Evolutionary conservation across 106 monocot species (phyloP).

Genomic region (Hemerocallis citrina): DNA sequence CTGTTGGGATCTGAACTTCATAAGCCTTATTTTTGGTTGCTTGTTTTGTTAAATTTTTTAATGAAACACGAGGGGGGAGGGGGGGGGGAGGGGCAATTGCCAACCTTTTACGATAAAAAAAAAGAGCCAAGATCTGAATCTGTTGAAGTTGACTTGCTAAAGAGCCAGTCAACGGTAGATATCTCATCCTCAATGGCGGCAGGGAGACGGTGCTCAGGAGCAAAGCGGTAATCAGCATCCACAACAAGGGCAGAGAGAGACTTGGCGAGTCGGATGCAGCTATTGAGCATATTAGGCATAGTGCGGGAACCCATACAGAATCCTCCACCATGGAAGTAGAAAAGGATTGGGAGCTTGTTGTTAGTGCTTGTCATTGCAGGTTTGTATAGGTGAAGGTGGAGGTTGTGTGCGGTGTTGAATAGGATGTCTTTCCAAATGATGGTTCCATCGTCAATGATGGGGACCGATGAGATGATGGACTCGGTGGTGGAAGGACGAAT

Average conservation of each 20-base stretch:
- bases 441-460: constrained; percentile 43
- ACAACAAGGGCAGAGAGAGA: constrained; percentile 34
- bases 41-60: too few species aligned
- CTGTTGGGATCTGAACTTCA: too few species aligned
- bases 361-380: constrained; percentile 8
- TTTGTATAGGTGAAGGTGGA: constrained; percentile 52
- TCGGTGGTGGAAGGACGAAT: constrained; percentile 15
- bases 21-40: too few species aligned
- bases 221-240: constrained; percentile 67
- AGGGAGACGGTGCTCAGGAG: too few species aligned
- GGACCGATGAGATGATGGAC: constrained; percentile 35
- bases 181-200: constrained; percentile 44
- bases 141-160: constrained; percentile 1
- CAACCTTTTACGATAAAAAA: too few species aligned
- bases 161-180: constrained; percentile 43
- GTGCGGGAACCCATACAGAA: constrained; percentile 72
- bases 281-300: constrained; percentile 62
- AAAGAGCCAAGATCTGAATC: too few species aligned
- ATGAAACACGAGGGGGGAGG: too few species aligned
- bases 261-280: constrained; percentile 49
- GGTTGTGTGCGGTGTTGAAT: constrained; percentile 24
- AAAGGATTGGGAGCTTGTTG: constrained; percentile 47
- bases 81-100: too few species aligned
- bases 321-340: too few species aligned
- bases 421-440: constrained; percentile 42